These are phyloP conservation scores for Daldinia decipiens DNA, from an alignment of 495 filamentous ascomycete genomes.

Conservation along the genomic window DNA sequence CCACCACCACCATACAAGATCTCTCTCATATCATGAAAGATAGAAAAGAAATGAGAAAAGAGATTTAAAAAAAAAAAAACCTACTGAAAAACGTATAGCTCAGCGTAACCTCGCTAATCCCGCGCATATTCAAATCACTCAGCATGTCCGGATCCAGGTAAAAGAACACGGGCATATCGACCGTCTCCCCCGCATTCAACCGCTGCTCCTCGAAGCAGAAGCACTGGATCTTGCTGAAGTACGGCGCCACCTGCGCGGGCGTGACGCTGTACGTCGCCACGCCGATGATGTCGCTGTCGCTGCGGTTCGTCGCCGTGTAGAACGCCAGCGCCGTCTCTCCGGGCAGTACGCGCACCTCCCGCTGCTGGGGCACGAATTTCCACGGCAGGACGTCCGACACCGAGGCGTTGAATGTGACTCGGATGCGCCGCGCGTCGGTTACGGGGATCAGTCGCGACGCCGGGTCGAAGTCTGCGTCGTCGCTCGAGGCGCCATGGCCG, in stretches of 20 bases:
- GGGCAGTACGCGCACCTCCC: slow-evolving; percentile 93
- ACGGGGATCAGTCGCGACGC: slow-evolving; percentile 80
- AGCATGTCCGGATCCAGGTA: slow-evolving; percentile 97
- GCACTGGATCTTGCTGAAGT: slow-evolving; percentile 99
- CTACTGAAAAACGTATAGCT: slow-evolving; percentile 96
- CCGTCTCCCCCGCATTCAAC: slow-evolving; percentile 92
- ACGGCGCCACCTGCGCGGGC: slow-evolving; percentile 93
- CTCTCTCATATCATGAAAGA: slow-evolving; percentile 8
- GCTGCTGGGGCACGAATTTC: slow-evolving; percentile 97
- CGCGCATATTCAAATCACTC: slow-evolving; percentile 90
- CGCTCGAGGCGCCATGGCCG: slow-evolving; percentile 63
- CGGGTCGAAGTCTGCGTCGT: slow-evolving; percentile 68
- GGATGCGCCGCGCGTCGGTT: slow-evolving; percentile 82
- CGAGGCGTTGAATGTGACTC: slow-evolving; percentile 94
- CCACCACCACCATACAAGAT: background rate
- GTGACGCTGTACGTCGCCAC: slow-evolving; percentile 98
- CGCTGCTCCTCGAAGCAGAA: slow-evolving; percentile 98
- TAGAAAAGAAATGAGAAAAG: background rate
- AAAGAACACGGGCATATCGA: slow-evolving; percentile 99
- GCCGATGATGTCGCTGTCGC: slow-evolving; percentile 91
- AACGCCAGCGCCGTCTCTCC: slow-evolving; percentile 98
- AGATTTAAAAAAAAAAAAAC: too few relatives aligned
- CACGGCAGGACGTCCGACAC: slow-evolving; percentile 95
- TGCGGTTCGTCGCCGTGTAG: slow-evolving; percentile 94
- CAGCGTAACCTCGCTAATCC: slow-evolving; percentile 92